Evolutionary conservation across 2,329 filamentous ascomycete genomes (phyloP), one percentile per base, ranked within the genome.

Genomic region (Lasiodiplodia citricola): DNA sequence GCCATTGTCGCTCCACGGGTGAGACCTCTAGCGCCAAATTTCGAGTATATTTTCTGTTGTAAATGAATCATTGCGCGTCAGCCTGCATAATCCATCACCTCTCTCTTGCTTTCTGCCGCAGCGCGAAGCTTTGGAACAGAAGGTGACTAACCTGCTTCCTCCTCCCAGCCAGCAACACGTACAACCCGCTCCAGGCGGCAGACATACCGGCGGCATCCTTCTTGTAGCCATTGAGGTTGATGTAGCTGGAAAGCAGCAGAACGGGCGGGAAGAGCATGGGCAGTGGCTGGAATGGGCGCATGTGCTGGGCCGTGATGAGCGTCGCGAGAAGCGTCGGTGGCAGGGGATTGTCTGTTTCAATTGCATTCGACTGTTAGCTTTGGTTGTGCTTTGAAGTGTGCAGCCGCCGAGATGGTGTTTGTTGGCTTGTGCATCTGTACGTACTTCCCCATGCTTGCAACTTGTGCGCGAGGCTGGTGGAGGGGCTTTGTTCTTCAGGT

Each of bases 261-360:
- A 90, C 81, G 2, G 89, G 89, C 4, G 89, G 86, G 76, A 92
- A 91, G 71, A 90, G 78, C 85, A 92, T 89, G 4, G 90, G 90
- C 0, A 92, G 81, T 7, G 83, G 75, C 75, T 90, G 88, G 78
- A 90, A 88, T 8, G 90, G 90, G n/a, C 88, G 87, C 54, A 86
- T 82, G 80, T 91, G 87, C 73, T 91, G 88, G 13, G 89, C 88
- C 51, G 88, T 86, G 72, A 91, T 86, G 54, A 92, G 82, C 10
- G 89, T 90, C 68, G 90, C 90, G 54, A 91, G 85, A 14, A 90
- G 78, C 13, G 87, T 89, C 28, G 90, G 87, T 2, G 90, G 88
- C 38, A 92, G 84, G 10, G 47, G 65, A 37, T 67, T 62, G 10
- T 51, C 66, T 62, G 23, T 38, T 38, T 38, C 23, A 6, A n/a